These are phyloP conservation scores for Delphinella strobiligena DNA, from an alignment of 2,329 filamentous ascomycete species.

Conservation along the genomic window DNA sequence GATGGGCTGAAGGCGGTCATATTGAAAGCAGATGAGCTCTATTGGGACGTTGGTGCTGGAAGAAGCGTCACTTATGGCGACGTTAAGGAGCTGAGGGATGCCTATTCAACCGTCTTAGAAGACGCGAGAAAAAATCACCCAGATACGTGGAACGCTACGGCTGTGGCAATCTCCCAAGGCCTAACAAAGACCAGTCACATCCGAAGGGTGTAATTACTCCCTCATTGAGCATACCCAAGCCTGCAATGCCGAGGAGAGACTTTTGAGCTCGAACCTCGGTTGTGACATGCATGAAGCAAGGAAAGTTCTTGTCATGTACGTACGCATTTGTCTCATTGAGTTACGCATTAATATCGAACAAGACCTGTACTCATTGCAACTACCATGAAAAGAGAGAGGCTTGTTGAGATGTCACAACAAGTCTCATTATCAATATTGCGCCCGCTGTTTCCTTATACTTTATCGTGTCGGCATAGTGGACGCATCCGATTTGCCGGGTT, in stretches of 20 bases:
- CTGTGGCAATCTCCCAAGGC: neutral
- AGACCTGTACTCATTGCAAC: no score
- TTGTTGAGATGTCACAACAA: no score
- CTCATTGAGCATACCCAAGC: neutral
- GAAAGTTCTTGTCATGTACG: no score
- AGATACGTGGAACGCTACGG: constrained; percentile 18
- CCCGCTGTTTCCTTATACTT: no score
- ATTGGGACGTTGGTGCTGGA: constrained; percentile 22
- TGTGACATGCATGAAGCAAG: no score
- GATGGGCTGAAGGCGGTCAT: constrained; percentile 20
- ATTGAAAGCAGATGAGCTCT: constrained; percentile 24
- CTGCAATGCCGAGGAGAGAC: neutral
- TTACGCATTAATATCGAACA: no score
- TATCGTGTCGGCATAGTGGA: no score
- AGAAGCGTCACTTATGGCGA: constrained; percentile 19
- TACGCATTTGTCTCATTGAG: no score
- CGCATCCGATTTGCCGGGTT: no score
- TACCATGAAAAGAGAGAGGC: no score
- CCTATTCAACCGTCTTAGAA: constrained; percentile 19
- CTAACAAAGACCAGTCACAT: neutral
- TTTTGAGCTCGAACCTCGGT: no score
- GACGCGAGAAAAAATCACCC: constrained; percentile 24
- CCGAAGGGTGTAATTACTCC: neutral
- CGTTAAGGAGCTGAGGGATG: constrained; percentile 22
- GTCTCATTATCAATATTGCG: no score